These are phyloP conservation scores for Aspergillus tamarii DNA, from an alignment of 2,329 filamentous ascomycete species.

Conservation along the genomic window DNA sequence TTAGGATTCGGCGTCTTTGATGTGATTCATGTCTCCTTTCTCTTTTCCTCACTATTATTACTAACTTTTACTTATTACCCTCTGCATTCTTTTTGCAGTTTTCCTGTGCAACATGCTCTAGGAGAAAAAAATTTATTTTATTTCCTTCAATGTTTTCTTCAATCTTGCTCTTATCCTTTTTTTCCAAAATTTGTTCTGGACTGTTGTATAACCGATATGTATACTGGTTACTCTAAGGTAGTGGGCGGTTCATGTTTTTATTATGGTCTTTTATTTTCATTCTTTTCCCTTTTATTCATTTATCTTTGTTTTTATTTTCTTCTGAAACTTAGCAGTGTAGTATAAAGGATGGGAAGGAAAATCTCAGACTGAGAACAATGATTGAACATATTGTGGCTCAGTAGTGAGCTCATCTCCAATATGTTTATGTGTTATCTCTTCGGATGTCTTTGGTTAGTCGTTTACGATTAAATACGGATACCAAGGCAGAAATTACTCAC, in stretches of 20 bases:
- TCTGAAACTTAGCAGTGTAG: neutral
- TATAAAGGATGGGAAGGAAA: neutral
- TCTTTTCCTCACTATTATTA: slow-evolving; percentile 2
- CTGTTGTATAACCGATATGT: slow-evolving; percentile 12
- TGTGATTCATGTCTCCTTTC: slow-evolving; percentile 14
- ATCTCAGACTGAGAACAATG: neutral
- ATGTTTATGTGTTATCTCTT: neutral
- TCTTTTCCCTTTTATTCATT: slow-evolving; percentile 13
- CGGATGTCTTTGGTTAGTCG: neutral
- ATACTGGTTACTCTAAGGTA: slow-evolving; percentile 12
- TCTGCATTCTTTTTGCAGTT: neutral
- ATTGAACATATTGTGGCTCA: neutral
- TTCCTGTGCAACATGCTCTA: neutral
- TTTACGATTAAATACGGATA: neutral
- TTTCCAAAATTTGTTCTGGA: neutral
- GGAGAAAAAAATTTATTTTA: neutral
- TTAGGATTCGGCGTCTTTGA: slow-evolving; percentile 23
- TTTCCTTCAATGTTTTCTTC: slow-evolving; percentile 12
- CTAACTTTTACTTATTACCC: slow-evolving; percentile 4
- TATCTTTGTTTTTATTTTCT: neutral
- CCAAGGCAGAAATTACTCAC: neutral
- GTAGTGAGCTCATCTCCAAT: neutral
- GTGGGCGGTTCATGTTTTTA: neutral
- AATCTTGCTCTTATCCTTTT: slow-evolving; percentile 3
- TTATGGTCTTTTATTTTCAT: neutral